Conservation (phyloP, 1,284 basidiomycete species). For the Fomes fomentarius region DNA sequence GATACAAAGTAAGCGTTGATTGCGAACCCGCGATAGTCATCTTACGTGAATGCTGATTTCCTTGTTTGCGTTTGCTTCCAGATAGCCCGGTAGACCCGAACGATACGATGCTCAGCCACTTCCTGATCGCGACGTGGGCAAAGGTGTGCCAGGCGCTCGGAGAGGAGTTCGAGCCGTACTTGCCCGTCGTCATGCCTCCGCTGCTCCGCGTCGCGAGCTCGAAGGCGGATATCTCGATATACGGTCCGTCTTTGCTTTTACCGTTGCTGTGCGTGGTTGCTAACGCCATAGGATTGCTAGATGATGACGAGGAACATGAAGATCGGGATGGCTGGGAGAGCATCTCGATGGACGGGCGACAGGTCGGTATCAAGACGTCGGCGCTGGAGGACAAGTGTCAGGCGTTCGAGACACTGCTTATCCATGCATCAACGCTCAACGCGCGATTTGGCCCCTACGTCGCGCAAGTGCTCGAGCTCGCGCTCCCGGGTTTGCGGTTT, state of each 20-base stretch:
- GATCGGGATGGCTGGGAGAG: slow-evolving; percentile 80
- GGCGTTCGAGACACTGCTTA: slow-evolving; percentile 83
- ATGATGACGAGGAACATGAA: slow-evolving; percentile 57
- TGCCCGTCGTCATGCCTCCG: slow-evolving; percentile 81
- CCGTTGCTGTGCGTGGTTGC: neutral
- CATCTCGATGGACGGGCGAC: slow-evolving; percentile 73
- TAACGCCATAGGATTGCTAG: slow-evolving; percentile 22
- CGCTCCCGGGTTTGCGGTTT: slow-evolving; percentile 71
- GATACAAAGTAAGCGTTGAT: slow-evolving; percentile 83
- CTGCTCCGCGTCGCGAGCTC: slow-evolving; percentile 75
- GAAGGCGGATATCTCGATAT: slow-evolving; percentile 80
- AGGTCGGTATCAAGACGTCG: slow-evolving; percentile 77
- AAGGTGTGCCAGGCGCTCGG: slow-evolving; percentile 84
- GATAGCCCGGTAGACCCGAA: slow-evolving; percentile 65
- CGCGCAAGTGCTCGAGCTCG: slow-evolving; percentile 68
- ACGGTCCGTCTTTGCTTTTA: slow-evolving; percentile 48
- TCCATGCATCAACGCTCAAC: slow-evolving; percentile 75
- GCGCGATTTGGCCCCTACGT: slow-evolving; percentile 76
- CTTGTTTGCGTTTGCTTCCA: slow-evolving; percentile 29
- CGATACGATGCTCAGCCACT: slow-evolving; percentile 69
- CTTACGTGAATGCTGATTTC: neutral
- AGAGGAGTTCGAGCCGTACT: slow-evolving; percentile 81
- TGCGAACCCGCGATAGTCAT: no score
- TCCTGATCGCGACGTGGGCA: slow-evolving; percentile 80
- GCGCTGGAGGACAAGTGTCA: slow-evolving; percentile 87